A percentile compares a stretch with the other conserved stretches of the same genome.
These are phyloP conservation scores for Neurospora terricola DNA, from an alignment of 495 filamentous ascomycete species.

Conservation along the genomic window DNA sequence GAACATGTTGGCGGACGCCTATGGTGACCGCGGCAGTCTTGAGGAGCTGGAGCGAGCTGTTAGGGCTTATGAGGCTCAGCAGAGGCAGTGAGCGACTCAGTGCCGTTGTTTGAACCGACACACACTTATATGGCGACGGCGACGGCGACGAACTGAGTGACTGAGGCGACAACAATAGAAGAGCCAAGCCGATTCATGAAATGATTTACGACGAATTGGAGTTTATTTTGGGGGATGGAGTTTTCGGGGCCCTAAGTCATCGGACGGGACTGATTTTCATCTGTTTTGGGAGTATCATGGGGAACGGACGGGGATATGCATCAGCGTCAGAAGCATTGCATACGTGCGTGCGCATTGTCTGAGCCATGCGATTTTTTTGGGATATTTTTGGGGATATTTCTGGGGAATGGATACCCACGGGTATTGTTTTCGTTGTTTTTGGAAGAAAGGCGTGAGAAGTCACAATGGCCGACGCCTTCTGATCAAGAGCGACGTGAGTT, in stretches of 20 bases:
- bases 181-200: not conserved
- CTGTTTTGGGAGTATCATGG: not conserved
- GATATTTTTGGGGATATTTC: not conserved
- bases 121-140: not conserved
- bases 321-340: not conserved
- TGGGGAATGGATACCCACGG: not conserved
- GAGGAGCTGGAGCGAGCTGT: constrained; percentile 50
- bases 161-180: not conserved
- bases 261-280: not conserved
- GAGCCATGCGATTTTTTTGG: not conserved
- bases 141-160: not conserved
- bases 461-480: not conserved
- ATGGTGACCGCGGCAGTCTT: constrained; percentile 47
- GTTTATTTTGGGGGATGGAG: not conserved
- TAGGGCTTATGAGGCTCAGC: constrained; percentile 36
- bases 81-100: constrained; percentile 3
- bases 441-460: not conserved
- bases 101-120: not conserved
- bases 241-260: not conserved
- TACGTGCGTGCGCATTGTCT: not conserved
- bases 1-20: constrained; percentile 40
- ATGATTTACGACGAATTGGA: not conserved
- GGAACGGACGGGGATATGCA: not conserved
- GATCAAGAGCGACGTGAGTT: not conserved
- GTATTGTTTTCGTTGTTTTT: not conserved